These are phyloP conservation scores for Cladorrhinum sp. DNA, from an alignment of 2,329 filamentous ascomycete genomes.

Conservation along the genomic window DNA sequence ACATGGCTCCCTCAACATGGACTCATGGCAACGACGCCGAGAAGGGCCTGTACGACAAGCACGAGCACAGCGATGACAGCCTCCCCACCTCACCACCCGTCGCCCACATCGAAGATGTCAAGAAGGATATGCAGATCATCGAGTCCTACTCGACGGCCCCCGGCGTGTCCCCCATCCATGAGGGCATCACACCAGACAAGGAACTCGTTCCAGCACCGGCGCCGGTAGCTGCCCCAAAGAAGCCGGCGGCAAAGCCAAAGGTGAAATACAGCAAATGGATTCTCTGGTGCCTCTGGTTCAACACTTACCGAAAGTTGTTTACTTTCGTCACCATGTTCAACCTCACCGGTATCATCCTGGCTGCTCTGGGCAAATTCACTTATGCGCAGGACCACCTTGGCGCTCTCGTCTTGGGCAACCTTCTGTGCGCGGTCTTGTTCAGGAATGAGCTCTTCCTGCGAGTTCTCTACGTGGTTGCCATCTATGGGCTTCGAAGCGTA, in stretches of 20 bases:
- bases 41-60: conserved; percentile 34
- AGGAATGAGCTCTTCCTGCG: conserved; percentile 40
- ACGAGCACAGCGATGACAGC: conserved; percentile 27
- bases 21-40: conserved; percentile 32
- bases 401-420: conserved; percentile 39
- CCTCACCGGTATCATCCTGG: conserved; percentile 36
- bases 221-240: not conserved
- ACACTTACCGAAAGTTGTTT: conserved; percentile 42
- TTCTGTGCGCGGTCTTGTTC: conserved; percentile 39
- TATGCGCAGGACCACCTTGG: conserved; percentile 39
- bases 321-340: conserved; percentile 37
- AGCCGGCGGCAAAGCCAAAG: conserved; percentile 16
- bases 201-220: not conserved
- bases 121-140: conserved; percentile 14
- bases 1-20: conserved; percentile 19
- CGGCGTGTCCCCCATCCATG: conserved; percentile 31
- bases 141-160: conserved; percentile 19
- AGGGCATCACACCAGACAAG: conserved; percentile 30
- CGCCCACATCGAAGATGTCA: conserved; percentile 26
- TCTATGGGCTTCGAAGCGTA: conserved; percentile 39
- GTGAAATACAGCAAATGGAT: conserved; percentile 34
- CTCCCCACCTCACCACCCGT: conserved; percentile 27
- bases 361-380: conserved; percentile 32
- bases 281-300: conserved; percentile 39
- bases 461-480: conserved; percentile 36